Evolutionary conservation across 768 basidiomycete genomes (phyloP).

Genomic region (Pisolithus albus): DNA sequence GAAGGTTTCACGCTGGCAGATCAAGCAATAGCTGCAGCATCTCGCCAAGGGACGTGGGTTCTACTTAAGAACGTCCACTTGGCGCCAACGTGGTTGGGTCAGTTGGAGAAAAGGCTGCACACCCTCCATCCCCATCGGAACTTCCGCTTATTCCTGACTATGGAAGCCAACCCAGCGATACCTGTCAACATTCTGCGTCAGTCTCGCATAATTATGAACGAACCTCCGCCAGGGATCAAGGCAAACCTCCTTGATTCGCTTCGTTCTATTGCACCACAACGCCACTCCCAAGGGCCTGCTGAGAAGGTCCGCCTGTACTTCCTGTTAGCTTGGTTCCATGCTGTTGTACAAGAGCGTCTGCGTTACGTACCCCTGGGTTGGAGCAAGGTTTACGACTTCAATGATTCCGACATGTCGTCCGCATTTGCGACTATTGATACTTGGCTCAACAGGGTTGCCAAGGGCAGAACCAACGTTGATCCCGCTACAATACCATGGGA

Average conservation of each 20-base stretch:
- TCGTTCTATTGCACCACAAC: constrained; percentile 59
- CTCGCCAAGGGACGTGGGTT: constrained; percentile 93
- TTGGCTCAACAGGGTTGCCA: constrained; percentile 76
- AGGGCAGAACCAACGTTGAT: constrained; percentile 88
- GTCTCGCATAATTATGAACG: constrained; percentile 97
- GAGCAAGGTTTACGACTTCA: constrained; percentile 97
- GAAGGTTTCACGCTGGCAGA: constrained; percentile 97
- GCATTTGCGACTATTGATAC: constrained; percentile 88
- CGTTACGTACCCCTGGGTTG: constrained; percentile 95
- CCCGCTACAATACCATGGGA: constrained; percentile 92
- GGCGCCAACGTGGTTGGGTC: constrained; percentile 91
- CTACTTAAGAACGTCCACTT: constrained; percentile 96
- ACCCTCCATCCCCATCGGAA: constrained; percentile 81
- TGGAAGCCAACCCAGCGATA: constrained; percentile 93
- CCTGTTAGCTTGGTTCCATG: constrained; percentile 98
- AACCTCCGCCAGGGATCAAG: constrained; percentile 94
- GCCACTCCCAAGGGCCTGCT: constrained; percentile 77
- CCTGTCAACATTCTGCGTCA: constrained; percentile 96
- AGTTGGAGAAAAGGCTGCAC: constrained; percentile 93
- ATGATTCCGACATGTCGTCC: constrained; percentile 95
- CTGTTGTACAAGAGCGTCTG: constrained; percentile 92
- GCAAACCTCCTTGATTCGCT: constrained; percentile 93
- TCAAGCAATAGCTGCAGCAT: constrained; percentile 89
- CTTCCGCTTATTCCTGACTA: constrained; percentile 96
- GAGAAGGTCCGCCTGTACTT: constrained; percentile 94